Evolutionary conservation across 176 grass and related monocot species (phyloP), one percentile per base, ranked within the genome.

Genomic region (Avena eriantha): DNA sequence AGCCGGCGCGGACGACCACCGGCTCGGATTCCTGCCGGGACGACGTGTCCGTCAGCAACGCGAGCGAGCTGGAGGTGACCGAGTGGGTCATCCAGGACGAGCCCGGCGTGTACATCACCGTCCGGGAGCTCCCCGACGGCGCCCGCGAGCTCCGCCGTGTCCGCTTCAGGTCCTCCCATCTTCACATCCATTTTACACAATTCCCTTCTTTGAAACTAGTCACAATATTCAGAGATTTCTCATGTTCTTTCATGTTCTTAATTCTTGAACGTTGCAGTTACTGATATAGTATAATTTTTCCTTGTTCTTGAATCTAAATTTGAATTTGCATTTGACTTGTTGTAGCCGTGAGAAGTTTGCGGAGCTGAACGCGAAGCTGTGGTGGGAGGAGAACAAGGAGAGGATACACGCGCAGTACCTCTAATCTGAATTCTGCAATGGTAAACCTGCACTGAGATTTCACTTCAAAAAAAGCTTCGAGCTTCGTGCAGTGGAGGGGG

Each of bases 311-410:
- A 14, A 23, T 59, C 8, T 59, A 7, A 8, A 23, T 59, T 7
- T 59, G 19, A 8, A 19, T 60, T 10, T 41, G 39, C 39, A 1
- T 1, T 41, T 8, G 8, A 60, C 11, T 18, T 76, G 4, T 4
- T 84, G 88, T 88, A 95, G 93, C 77, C 93, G 90, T 57, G 93
- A 92, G 84, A 92, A 83, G 86, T 95, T 95, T 17, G 93, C 90
- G 0, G 93, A 95, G 86, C 86, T 90, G 60, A 92, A 92, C 35
- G 93, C 93, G 0, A 95, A 95, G 86, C 86, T 92, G 56, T 95
- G 93, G 90, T 95, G 93, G 93, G 93, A 95, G 91, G 83, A 93
- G 86, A 95, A 95, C 88, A 95, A 90, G 87, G 93, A 95, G 84
- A 95, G 93, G 66, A 93, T 95, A 89, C 88, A 95, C 69, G 24